A percentile compares a stretch with the other conserved stretches of the same genome.
phyloP scores from a whole-genome alignment of 2,329 filamentous ascomycete species.

The Aureobasidium leucospermi region DNA sequence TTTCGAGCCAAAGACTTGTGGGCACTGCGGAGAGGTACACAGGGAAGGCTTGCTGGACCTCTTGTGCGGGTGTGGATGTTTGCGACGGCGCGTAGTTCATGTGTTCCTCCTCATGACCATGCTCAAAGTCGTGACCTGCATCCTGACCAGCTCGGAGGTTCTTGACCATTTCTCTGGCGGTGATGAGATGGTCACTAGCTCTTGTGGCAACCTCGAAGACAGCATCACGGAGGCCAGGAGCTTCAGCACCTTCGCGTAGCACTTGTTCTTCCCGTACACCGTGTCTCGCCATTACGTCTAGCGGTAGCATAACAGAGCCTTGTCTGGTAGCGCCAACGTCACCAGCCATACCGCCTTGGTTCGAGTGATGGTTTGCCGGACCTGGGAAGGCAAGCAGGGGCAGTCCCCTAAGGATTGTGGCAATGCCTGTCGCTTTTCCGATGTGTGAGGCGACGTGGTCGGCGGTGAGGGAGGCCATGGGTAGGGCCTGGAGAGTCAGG shows the following conservation, averaged over 20 bases:
- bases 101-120: constrained; percentile 67
- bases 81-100: constrained; percentile 40
- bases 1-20: constrained; percentile 69
- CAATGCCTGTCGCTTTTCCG: constrained; percentile 86
- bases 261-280: constrained; percentile 84
- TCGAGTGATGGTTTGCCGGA: constrained; percentile 49
- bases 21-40: constrained; percentile 74
- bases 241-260: constrained; percentile 69
- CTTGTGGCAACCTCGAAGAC: constrained; percentile 88
- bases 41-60: constrained; percentile 64
- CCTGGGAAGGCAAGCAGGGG: constrained; percentile 78
- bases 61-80: constrained; percentile 36
- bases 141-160: constrained; percentile 66
- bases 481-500: constrained; percentile 70
- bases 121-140: constrained; percentile 82
- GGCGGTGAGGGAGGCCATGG: constrained; percentile 71
- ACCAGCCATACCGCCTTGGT: constrained; percentile 35
- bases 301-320: constrained; percentile 67
- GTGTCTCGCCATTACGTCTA: constrained; percentile 81
- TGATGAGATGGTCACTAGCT: constrained; percentile 93
- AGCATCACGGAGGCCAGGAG: constrained; percentile 75
- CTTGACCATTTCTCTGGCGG: constrained; percentile 82
- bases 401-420: constrained; percentile 76
- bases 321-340: constrained; percentile 40
- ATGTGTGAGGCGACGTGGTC: constrained; percentile 94